Conservation (phyloP, 2,329 filamentous ascomycete genomes). For the Cercospora zeae-maydis region DNA sequence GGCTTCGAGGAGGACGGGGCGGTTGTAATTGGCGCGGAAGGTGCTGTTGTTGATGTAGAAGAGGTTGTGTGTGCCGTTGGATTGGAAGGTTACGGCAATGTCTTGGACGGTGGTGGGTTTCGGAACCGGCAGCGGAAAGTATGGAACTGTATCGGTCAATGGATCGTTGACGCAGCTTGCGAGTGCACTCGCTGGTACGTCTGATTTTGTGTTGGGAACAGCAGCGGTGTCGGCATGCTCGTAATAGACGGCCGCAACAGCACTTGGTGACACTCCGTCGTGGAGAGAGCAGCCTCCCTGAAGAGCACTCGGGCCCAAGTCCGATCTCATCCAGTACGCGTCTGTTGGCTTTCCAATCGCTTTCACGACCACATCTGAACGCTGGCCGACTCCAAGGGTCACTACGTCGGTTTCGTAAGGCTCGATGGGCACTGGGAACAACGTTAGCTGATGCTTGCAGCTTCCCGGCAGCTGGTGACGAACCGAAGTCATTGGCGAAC, state of each 20-base stretch:
- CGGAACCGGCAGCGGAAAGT: conserved; percentile 54
- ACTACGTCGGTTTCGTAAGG: conserved; percentile 42
- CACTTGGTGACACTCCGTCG: conserved; percentile 44
- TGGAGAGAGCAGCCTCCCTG: conserved; percentile 26
- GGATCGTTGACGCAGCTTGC: conserved; percentile 55
- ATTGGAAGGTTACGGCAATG: conserved; percentile 48
- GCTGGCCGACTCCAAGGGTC: conserved; percentile 58
- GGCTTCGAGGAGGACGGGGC: conserved; percentile 37
- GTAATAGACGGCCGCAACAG: conserved; percentile 64
- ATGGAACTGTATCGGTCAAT: conserved; percentile 51
- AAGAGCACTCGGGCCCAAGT: conserved; percentile 60
- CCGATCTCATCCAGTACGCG: conserved; percentile 40
- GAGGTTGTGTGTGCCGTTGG: conserved; percentile 47
- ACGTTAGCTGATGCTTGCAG: not conserved
- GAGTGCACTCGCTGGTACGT: conserved; percentile 47
- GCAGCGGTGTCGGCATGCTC: conserved; percentile 51
- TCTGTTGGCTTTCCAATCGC: conserved; percentile 29
- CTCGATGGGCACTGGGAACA: conserved; percentile 35
- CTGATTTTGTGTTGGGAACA: conserved; percentile 43
- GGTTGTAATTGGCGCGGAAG: conserved; percentile 51
- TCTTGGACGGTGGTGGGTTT: conserved; percentile 34
- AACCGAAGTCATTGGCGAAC: conserved; percentile 42
- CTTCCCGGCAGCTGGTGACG: not conserved
- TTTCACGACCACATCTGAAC: conserved; percentile 47
- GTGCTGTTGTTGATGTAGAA: conserved; percentile 53